Evolutionary conservation across 2,329 filamentous ascomycete species (phyloP).

Genomic region (Fusarium duplospermum): DNA sequence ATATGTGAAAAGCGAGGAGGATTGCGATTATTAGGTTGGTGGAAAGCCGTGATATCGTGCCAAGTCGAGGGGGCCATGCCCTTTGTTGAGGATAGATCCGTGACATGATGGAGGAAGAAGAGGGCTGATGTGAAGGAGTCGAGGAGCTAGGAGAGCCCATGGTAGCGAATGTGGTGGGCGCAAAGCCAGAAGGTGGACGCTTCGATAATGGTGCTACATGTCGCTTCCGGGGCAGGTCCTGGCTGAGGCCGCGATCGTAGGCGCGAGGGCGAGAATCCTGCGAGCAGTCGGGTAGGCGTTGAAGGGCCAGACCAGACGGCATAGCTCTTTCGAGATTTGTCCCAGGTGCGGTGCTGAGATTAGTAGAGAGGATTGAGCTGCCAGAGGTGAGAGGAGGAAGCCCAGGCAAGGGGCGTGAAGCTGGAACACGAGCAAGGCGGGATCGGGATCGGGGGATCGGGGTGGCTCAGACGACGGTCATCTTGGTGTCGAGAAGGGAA

Average conservation of each 20-base stretch:
- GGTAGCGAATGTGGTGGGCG: constrained; percentile 33
- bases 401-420: constrained; percentile 18
- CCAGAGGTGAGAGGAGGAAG: constrained; percentile 10
- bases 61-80: constrained; percentile 30
- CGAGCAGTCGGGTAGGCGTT: constrained; percentile 35
- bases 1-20: constrained; percentile 53
- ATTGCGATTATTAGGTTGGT: constrained; percentile 49
- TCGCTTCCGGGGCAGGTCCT: constrained; percentile 33
- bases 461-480: constrained; percentile 38
- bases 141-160: constrained; percentile 17
- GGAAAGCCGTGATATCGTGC: constrained; percentile 29
- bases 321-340: constrained; percentile 35
- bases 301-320: constrained; percentile 39
- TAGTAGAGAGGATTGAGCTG: constrained; percentile 15
- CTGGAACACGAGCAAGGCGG: constrained; percentile 18
- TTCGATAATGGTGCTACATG: constrained; percentile 37
- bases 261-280: constrained; percentile 27
- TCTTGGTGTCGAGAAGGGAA: constrained; percentile 35
- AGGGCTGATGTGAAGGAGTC: constrained; percentile 11
- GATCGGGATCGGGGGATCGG: constrained; percentile 27
- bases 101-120: constrained; percentile 31
- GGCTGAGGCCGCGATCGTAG: constrained; percentile 24
- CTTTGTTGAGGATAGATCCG: constrained; percentile 15
- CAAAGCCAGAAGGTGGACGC: constrained; percentile 28
- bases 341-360: constrained; percentile 9